Evolutionary conservation across 176 grass and related monocot genomes (phyloP), one percentile per base, ranked within the genome.

Genomic region (Avena insularis): DNA sequence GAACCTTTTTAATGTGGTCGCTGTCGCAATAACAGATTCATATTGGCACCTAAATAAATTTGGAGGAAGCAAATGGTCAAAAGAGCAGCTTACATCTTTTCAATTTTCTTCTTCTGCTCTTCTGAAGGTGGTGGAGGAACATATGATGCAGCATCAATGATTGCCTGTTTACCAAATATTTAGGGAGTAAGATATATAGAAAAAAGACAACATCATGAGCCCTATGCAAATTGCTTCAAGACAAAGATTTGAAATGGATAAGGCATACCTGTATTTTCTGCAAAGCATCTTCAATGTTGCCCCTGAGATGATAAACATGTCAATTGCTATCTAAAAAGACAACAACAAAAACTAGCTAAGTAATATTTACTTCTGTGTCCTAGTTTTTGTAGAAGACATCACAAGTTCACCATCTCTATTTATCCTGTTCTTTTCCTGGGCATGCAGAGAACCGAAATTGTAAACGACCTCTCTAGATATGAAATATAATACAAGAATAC

Each of bases 351-450:
- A 75, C 17, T 27, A 87, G 51, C 16, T 31, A 63, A 71, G 75
- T 55, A 27, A 55, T 50, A 69, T 49, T 91, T 96, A 99, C 97
- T 94, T 99, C 48, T 94, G 97, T 51, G 94, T 96, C 89, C 97
- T 94, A 25, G 92, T 96, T 92, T 94, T 99, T n/a, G 94, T 99
- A 87, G 97, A 96, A 85, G 89, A 94, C 17, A 99, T 96, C 58
- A 99, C 92, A 89, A 99, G 92, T 81, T 99, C 97, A 5, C 92
- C 97, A 68, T 90, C 76, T 80, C 94, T 99, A 85, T 99, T 99
- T 80, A 99, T 96, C 76, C 94, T 84, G 70, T 96, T 99, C 82
- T 99, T 96, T 90, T 96, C 97, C 97, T 96, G 92, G 83, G 67
- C 33, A 77, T 19, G 53, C 4, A 35, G 19, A 71, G 10, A 87